Base-by-base conservation (phyloP, 139 green algal species). In the Pseudopediastrum boryanum region DNA sequence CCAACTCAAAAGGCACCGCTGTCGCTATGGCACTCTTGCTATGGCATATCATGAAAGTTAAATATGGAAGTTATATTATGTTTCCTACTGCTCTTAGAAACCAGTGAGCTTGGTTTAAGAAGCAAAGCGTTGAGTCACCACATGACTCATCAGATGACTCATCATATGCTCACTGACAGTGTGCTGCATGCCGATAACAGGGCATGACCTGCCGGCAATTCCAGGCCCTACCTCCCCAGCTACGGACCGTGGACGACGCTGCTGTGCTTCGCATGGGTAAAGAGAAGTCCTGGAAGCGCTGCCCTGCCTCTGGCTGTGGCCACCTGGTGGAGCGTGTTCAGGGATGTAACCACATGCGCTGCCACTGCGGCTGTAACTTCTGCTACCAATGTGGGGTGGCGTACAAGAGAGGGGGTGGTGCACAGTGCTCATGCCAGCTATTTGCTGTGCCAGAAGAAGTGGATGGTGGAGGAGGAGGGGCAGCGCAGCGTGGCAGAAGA, bases 281-380 rank as follows among this genome's bases (percentile, higher is more conserved):
- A 35, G 19, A 58, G 43, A 29, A 83, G 35, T 25, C 59, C 23
- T 87, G 86, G 82, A 81, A 83, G 82, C 69, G 78, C 2, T 91
- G 87, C 79, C 87, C 86, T 0, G 41, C 43, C 4, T n/a, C 59
- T 10, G 73, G 73, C 13, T 91, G 87, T 31, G 50, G 81, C 10
- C 36, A 63, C 27, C 62, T 88, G 42, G 84, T 91, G 27, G 82
- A 89, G 66, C 84, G 84, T 6, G 83, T 5, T 2, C 76, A 88
- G 56, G 87, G 87, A 67, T 88, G 86, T 85, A 88, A 84, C 58
- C 77, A 89, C 63, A 83, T 91, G 78, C 23, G 23, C 19, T 91
- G 86, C 82, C 78, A 51, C 42, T 91, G 86, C 51, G 81, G 78
- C 12, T 9, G 48, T 8, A 6, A 43, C 36, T 90, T 91, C 72